These are phyloP conservation scores for Coelastrella sp. DNA, from an alignment of 139 green algal species.

Conservation along the genomic window DNA sequence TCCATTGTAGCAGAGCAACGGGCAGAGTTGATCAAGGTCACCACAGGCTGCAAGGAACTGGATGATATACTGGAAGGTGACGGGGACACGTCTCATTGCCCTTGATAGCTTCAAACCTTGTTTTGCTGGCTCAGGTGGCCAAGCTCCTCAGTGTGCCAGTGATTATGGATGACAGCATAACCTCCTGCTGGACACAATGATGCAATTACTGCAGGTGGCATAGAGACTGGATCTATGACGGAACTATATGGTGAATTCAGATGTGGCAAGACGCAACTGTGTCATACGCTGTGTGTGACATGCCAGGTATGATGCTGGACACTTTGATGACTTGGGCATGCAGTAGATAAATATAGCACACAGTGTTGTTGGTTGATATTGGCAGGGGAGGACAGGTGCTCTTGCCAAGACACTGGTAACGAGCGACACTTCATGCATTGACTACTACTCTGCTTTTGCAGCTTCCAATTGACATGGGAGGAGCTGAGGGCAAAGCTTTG, in stretches of 20 bases:
- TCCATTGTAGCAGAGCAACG: slow-evolving; percentile 83
- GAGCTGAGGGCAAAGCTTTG: slow-evolving; percentile 96
- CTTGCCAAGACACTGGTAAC: no score
- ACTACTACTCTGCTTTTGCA: slow-evolving; percentile 49
- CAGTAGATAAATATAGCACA: no score
- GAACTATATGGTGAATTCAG: slow-evolving; percentile 98
- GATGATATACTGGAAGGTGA: slow-evolving; percentile 92
- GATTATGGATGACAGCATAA: no score
- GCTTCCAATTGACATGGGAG: slow-evolving; percentile 92
- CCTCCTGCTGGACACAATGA: no score
- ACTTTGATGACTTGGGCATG: not conserved
- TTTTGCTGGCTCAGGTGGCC: no score
- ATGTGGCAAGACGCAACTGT: slow-evolving; percentile 98
- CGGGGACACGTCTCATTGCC: no score
- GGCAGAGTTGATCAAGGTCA: slow-evolving; percentile 87
- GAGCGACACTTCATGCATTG: no score
- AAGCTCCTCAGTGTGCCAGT: no score
- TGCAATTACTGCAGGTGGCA: slow-evolving; percentile 80
- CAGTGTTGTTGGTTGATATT: no score
- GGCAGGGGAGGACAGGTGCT: no score
- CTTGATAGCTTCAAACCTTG: no score
- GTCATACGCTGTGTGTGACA: slow-evolving; percentile 97
- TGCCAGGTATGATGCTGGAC: slow-evolving; percentile 81
- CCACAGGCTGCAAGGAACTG: slow-evolving; percentile 92
- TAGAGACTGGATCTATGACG: slow-evolving; percentile 98